These are phyloP conservation scores for Metschnikowia rubicola DNA, from an alignment of 805 yeast genomes.

Conservation along the genomic window DNA sequence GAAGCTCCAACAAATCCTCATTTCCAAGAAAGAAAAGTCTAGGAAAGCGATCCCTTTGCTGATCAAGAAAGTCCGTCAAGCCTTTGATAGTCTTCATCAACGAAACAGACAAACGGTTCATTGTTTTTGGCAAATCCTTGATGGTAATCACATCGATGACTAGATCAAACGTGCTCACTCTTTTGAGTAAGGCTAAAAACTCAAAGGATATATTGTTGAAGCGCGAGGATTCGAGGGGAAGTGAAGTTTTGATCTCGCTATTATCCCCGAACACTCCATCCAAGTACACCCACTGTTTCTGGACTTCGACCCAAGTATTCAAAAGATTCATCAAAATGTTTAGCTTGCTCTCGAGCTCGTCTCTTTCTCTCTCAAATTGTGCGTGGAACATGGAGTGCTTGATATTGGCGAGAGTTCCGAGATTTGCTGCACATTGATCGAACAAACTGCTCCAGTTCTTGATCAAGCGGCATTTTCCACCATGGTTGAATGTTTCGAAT, in stretches of 20 bases:
- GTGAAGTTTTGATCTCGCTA: constrained; percentile 55
- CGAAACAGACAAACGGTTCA: constrained; percentile 54
- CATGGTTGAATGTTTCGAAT: constrained; percentile 54
- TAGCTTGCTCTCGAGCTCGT: constrained; percentile 55
- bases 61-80: constrained; percentile 72
- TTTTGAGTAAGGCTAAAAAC: constrained; percentile 48
- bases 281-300: constrained; percentile 83
- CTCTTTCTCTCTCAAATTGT: constrained; percentile 57
- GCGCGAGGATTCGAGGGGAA: constrained; percentile 68
- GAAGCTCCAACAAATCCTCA: constrained; percentile 79
- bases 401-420: constrained; percentile 66
- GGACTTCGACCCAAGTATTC: constrained; percentile 78
- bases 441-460: constrained; percentile 66
- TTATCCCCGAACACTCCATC: constrained; percentile 66
- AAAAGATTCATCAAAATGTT: constrained; percentile 48
- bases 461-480: constrained; percentile 51
- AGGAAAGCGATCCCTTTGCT: constrained; percentile 72
- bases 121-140: constrained; percentile 42
- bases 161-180: constrained; percentile 44
- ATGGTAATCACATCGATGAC: constrained; percentile 56
- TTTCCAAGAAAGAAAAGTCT: constrained; percentile 87
- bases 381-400: constrained; percentile 59
- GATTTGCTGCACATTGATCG: constrained; percentile 55
- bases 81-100: constrained; percentile 59
- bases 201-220: constrained; percentile 64